Conservation (phyloP, 2,329 filamentous ascomycete genomes). For the Dothistroma septosporum region DNA sequence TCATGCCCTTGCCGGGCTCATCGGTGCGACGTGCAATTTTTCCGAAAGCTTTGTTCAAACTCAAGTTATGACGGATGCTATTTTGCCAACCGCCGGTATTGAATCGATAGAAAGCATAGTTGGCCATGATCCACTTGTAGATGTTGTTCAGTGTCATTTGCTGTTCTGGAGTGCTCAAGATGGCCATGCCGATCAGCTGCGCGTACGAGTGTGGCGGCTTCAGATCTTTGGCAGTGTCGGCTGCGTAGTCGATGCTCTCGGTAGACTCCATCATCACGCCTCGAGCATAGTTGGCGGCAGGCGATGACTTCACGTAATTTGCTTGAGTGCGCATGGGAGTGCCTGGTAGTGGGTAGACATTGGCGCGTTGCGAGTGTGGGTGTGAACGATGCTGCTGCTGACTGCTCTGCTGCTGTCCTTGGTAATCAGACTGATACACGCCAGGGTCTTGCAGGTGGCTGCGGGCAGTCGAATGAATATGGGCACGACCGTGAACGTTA, state of each 20-base stretch:
- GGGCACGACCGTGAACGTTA: conserved; percentile 12
- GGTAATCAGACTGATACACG: conserved; percentile 26
- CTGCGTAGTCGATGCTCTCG: conserved; percentile 68
- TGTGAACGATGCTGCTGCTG: conserved; percentile 30
- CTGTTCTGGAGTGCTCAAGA: conserved; percentile 78
- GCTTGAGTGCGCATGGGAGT: conserved; percentile 34
- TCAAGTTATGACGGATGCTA: conserved; percentile 93
- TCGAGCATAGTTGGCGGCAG: conserved; percentile 44
- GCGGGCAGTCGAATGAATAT: conserved; percentile 12
- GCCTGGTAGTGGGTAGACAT: conserved; percentile 33
- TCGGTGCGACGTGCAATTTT: conserved; percentile 90
- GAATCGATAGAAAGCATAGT: conserved; percentile 89
- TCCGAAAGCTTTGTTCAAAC: conserved; percentile 88
- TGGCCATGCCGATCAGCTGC: conserved; percentile 94
- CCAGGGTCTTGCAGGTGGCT: conserved; percentile 21
- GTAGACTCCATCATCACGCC: conserved; percentile 51
- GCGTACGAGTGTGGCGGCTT: conserved; percentile 97
- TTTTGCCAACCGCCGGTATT: conserved; percentile 94
- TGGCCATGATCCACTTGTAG: conserved; percentile 85
- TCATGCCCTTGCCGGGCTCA: conserved; percentile 98
- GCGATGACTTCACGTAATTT: conserved; percentile 42
- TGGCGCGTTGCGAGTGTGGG: conserved; percentile 35
- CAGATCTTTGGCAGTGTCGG: conserved; percentile 80
- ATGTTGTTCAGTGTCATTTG: conserved; percentile 90
- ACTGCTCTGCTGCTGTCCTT: conserved; percentile 22